These are phyloP conservation scores for Pleurotus platypus DNA, from an alignment of 768 basidiomycete genomes.

Conservation along the genomic window DNA sequence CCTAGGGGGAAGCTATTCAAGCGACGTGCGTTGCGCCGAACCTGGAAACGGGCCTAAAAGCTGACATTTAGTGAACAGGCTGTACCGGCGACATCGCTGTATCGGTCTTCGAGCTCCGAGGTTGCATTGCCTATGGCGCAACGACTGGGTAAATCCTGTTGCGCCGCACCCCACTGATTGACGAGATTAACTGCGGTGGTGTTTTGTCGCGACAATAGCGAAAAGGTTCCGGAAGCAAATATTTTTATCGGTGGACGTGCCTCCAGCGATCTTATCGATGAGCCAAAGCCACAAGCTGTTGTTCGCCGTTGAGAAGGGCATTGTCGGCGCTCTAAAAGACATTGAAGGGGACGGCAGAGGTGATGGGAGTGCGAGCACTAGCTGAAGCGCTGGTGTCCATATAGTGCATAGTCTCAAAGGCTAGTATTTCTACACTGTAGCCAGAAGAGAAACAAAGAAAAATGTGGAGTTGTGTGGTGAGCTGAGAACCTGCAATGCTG, in stretches of 20 bases:
- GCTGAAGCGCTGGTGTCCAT: not conserved
- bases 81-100: slow-evolving; percentile 58
- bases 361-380: not conserved
- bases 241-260: slow-evolving; percentile 66
- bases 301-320: slow-evolving; percentile 58
- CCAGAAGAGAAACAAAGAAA: not conserved
- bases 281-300: slow-evolving; percentile 45
- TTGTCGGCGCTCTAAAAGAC: slow-evolving; percentile 44
- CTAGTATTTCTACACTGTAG: not conserved
- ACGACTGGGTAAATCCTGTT: slow-evolving; percentile 62
- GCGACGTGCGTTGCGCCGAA: not conserved
- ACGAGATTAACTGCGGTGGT: not conserved
- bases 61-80: slow-evolving; percentile 17
- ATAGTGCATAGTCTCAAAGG: not conserved
- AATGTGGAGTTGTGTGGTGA: not conserved
- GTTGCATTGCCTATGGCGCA: slow-evolving; percentile 71
- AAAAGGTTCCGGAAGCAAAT: slow-evolving; percentile 63
- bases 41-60: not conserved
- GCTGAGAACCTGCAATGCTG: slow-evolving; percentile 12
- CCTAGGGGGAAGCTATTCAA: slow-evolving; percentile 22
- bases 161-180: not conserved
- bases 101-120: slow-evolving; percentile 59
- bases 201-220: slow-evolving; percentile 37
- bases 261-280: slow-evolving; percentile 35
- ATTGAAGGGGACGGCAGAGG: slow-evolving; percentile 18